Evolutionary conservation across 164 flowering plant genomes (phyloP).

Genomic region (Nymphaea thermarum): DNA sequence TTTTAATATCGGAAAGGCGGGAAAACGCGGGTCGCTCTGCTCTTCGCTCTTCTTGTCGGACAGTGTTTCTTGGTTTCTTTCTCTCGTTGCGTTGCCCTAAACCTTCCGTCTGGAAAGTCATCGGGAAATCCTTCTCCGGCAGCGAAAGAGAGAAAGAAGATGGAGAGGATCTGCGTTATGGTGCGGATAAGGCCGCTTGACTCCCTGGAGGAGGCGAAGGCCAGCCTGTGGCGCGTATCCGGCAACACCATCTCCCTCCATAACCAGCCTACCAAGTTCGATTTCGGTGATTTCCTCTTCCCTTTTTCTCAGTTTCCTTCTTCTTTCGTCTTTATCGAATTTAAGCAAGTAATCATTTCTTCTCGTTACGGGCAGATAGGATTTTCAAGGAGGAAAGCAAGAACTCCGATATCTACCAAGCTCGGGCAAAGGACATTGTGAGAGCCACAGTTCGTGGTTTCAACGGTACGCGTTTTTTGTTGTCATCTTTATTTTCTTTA

Average conservation of each 20-base stretch:
- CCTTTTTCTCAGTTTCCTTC: not conserved
- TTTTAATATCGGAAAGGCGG: not conserved
- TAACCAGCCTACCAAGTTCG: slow-evolving; percentile 51
- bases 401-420: slow-evolving; percentile 54
- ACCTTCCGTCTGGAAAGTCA: not conserved
- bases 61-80: not conserved
- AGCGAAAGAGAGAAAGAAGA: slow-evolving; percentile 5
- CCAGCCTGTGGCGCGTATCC: slow-evolving; percentile 71
- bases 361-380: slow-evolving; percentile 26
- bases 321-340: not conserved
- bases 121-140: too few relatives aligned
- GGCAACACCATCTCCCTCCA: slow-evolving; percentile 51
- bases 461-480: slow-evolving; percentile 34
- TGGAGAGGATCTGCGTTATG: slow-evolving; percentile 88
- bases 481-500: not conserved
- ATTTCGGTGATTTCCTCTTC: slow-evolving; percentile 44
- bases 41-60: not conserved
- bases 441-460: slow-evolving; percentile 87
- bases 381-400: slow-evolving; percentile 62
- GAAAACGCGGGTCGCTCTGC: not conserved
- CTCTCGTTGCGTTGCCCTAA: not conserved
- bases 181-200: slow-evolving; percentile 68
- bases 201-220: slow-evolving; percentile 61
- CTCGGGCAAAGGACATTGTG: slow-evolving; percentile 65
- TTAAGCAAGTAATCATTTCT: not conserved